Conservation (phyloP, 2,329 filamentous ascomycete species). For the Dothistroma septosporum region DNA sequence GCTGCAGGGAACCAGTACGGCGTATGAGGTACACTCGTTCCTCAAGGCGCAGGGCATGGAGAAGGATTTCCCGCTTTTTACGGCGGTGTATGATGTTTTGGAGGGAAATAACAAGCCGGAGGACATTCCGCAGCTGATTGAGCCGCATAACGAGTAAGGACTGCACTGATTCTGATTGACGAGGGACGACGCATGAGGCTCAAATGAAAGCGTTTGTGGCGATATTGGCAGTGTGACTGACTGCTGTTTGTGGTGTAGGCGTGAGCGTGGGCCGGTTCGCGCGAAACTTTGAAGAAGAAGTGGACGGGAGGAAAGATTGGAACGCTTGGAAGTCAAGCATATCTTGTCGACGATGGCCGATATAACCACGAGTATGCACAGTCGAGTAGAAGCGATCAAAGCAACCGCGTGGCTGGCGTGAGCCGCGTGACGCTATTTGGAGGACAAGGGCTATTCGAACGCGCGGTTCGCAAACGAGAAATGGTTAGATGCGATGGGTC, state of each 20-base stretch:
- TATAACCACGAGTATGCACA: neutral
- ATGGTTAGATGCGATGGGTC: neutral
- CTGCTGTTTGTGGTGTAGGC: neutral
- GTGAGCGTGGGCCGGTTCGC: neutral
- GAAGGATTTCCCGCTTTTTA: slow-evolving; percentile 86
- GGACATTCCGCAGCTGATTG: slow-evolving; percentile 68
- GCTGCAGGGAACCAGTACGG: slow-evolving; percentile 88
- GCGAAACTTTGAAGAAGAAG: neutral
- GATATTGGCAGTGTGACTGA: neutral
- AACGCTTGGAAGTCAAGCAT: neutral
- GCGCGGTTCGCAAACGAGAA: neutral
- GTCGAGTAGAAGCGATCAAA: neutral
- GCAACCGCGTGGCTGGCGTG: too few species aligned
- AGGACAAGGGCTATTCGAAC: too few species aligned
- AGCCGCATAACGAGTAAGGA: slow-evolving; percentile 24
- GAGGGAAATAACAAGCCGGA: slow-evolving; percentile 71
- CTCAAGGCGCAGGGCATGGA: slow-evolving; percentile 73
- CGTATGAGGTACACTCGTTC: slow-evolving; percentile 86
- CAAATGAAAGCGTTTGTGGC: neutral
- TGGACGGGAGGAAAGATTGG: neutral
- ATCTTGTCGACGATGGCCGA: neutral
- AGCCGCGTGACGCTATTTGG: too few species aligned
- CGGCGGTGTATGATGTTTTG: slow-evolving; percentile 77
- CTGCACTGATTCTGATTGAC: neutral
- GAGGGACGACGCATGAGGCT: neutral